Percentiles rank a stretch among this genome's conserved stretches.
Conservation (phyloP, 116 monocot species). For the Phalaenopsis hybrid region DNA sequence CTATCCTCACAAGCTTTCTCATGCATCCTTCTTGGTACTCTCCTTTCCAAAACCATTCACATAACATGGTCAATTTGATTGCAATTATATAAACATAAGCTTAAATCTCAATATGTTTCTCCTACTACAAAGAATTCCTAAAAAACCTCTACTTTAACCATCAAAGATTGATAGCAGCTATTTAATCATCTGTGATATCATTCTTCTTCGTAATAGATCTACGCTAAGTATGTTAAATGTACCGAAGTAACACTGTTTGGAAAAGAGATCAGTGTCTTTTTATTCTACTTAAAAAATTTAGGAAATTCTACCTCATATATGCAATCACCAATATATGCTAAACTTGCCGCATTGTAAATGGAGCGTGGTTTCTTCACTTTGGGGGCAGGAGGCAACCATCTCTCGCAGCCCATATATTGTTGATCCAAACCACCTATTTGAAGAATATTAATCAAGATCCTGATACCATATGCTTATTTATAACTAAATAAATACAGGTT, state of each 20-base stretch:
- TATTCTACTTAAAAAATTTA: background rate
- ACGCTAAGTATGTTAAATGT: background rate
- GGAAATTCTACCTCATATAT: slow-evolving; percentile 76
- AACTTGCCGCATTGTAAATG: slow-evolving; percentile 77
- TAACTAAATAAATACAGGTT: background rate
- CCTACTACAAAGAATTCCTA: background rate
- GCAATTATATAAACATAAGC: background rate
- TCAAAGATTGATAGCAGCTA: background rate
- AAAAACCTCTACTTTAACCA: background rate
- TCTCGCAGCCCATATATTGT: slow-evolving; percentile 60
- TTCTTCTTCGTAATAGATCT: background rate
- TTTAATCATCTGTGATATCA: background rate
- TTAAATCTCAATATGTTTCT: background rate
- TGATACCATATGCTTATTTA: background rate
- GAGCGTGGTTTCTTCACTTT: slow-evolving; percentile 90
- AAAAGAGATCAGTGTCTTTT: slow-evolving; percentile 1
- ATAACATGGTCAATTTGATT: background rate
- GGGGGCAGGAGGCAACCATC: slow-evolving; percentile 84
- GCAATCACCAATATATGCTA: slow-evolving; percentile 93
- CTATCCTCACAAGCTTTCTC: background rate
- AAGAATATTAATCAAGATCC: slow-evolving; percentile 1
- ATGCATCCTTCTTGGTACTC: background rate
- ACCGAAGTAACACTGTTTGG: background rate
- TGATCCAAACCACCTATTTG: slow-evolving; percentile 35
- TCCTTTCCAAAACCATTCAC: background rate